Evolutionary conservation across 2,329 filamentous ascomycete genomes (phyloP), one percentile per base, ranked within the genome.

Genomic region (Botrytis sinoallii): DNA sequence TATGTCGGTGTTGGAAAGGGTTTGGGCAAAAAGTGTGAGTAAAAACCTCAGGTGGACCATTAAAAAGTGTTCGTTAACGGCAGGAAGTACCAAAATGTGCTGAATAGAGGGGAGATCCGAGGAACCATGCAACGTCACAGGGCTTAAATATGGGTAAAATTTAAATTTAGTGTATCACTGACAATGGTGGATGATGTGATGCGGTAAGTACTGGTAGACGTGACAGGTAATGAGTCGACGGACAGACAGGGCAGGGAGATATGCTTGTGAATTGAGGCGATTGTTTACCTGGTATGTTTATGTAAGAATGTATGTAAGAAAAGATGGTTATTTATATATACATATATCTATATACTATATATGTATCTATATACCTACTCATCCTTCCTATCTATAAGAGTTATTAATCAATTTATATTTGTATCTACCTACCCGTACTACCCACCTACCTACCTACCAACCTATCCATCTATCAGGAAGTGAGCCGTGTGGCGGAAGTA

Each of bases 1-100:
- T 29, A 55, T 40, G 65, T 72, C 71, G 52, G 67, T 64, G 69
- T 64, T 46, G 52, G 25, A 40, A 65, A 71, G 65, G 29, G 40
- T 25, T 61, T 20, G 66, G 22, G 20, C 44, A 60, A 40, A 73
- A 42, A 35, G 32, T 63, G 70, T 63, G 60, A 63, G n/a, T n/a
- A n/a, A 63, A 63, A 63, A 63, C 35, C 35, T n/a, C 14, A 40
- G 68, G 48, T 64, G 65, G 61, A 64, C 61, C 61, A 29, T 68
- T 60, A 25, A 32, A 70, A 42, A 57, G 59, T 25, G 38, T 60
- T 70, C 35, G 67, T 70, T 68, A 64, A 25, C 35, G 32, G 46
- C 65, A 67, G 32, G 46, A 55, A 40, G 63, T 7, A 67, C 32
- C 44, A 20, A 29, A 44, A 29, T 20, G 61, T 44, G 61, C 38